phyloP scores from a whole-genome alignment of 345 rosid species.

The Syzygium aromaticum region DNA sequence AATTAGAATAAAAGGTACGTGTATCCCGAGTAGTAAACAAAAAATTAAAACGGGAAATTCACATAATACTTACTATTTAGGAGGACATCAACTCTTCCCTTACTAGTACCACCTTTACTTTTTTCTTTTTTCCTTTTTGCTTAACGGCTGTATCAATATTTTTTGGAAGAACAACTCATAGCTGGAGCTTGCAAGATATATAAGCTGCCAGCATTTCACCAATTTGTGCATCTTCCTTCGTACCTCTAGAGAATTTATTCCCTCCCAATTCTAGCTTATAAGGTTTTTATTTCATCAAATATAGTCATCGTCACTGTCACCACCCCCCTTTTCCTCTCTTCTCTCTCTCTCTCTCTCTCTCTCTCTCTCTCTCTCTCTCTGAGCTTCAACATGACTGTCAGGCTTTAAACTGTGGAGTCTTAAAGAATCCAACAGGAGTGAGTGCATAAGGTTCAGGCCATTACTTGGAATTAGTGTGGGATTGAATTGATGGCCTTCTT shows the following conservation, averaged over 20 bases:
- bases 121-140: background rate
- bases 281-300: background rate
- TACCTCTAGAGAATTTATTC: slow-evolving; percentile 3
- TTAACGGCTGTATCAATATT: background rate
- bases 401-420: background rate
- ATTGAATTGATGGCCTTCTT: slow-evolving; percentile 88
- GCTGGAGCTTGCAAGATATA: slow-evolving; percentile 25
- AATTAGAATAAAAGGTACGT: background rate
- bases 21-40: background rate
- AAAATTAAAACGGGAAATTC: background rate
- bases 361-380: slow-evolving; percentile 3
- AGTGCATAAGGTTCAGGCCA: background rate
- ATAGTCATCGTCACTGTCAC: background rate
- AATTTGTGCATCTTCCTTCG: slow-evolving; percentile 13
- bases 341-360: slow-evolving; percentile 3
- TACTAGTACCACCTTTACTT: background rate
- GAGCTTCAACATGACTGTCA: background rate
- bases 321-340: slow-evolving; percentile 2
- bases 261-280: background rate
- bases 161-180: background rate
- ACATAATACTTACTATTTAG: background rate
- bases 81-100: background rate
- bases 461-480: slow-evolving; percentile 22
- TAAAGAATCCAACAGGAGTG: background rate
- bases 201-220: slow-evolving; percentile 19